Evolutionary conservation across 345 rosid genomes (phyloP).

Genomic region (Eucalyptus globulus): DNA sequence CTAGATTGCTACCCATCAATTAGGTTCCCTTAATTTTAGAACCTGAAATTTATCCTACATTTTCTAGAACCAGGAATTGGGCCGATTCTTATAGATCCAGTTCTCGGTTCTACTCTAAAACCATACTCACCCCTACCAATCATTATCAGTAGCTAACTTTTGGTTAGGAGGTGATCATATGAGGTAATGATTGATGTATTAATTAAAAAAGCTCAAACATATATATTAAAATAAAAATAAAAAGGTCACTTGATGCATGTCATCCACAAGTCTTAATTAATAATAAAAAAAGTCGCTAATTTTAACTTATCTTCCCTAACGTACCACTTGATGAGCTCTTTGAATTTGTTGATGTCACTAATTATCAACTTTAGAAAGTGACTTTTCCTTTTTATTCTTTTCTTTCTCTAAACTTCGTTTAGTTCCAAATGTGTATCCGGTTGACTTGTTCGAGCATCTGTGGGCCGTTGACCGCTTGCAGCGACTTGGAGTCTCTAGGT

Average conservation of each 20-base stretch:
- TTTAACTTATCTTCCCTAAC: background rate
- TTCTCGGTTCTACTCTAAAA: no score
- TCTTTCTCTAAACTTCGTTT: background rate
- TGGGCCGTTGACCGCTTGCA: constrained; percentile 92
- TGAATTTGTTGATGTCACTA: background rate
- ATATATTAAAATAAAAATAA: background rate
- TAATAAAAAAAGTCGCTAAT: background rate
- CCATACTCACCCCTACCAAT: no score
- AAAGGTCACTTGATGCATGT: background rate
- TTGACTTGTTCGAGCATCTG: constrained; percentile 78
- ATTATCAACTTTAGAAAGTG: background rate
- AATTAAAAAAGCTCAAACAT: background rate
- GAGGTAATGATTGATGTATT: background rate
- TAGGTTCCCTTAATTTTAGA: no score
- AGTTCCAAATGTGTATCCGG: constrained; percentile 88
- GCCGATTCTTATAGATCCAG: no score
- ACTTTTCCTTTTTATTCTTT: background rate
- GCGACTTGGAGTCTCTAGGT: constrained; percentile 81
- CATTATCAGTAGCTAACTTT: background rate
- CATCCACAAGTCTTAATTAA: background rate
- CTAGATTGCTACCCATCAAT: no score
- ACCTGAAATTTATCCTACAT: no score
- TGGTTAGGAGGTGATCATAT: background rate
- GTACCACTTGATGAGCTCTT: background rate
- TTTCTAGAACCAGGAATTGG: no score